Conservation (phyloP, 208 protist genomes). For the Crithidia mellificae region DNA sequence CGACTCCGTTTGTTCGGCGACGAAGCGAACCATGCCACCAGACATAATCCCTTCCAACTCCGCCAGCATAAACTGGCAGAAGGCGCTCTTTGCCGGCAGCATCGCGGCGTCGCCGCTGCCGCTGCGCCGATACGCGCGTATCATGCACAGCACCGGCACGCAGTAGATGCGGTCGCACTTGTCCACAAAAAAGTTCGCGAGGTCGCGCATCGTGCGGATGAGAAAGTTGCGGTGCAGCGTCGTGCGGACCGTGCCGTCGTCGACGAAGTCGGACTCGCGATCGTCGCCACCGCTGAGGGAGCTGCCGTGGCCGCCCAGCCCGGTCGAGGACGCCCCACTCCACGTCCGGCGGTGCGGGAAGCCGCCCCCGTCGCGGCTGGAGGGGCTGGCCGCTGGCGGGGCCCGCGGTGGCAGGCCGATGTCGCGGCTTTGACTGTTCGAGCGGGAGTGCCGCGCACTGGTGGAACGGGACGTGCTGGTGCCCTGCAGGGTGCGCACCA, state of each 20-base stretch:
- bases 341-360: conserved; percentile 29
- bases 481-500: conserved; percentile 28
- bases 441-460: conserved; percentile 25
- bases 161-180: conserved; percentile 85
- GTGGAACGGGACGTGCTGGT: conserved; percentile 15
- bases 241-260: conserved; percentile 10
- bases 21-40: conserved; percentile 61
- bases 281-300: conserved; percentile 24
- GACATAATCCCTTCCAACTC: conserved; percentile 64
- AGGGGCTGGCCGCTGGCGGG: conserved; percentile 19
- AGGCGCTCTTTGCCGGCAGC: conserved; percentile 60
- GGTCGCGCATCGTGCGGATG: conserved; percentile 43
- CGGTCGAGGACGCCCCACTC: conserved; percentile 28
- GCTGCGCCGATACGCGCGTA: conserved; percentile 57
- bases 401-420: conserved; percentile 33
- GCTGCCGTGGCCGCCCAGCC: conserved; percentile 9
- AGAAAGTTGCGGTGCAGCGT: conserved; percentile 53
- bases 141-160: conserved; percentile 77
- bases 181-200: conserved; percentile 62
- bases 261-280: conserved; percentile 20
- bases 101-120: conserved; percentile 11
- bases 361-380: background rate
- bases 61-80: conserved; percentile 64
- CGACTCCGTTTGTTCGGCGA: conserved; percentile 86
- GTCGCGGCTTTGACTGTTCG: conserved; percentile 33